These are phyloP conservation scores for Exserohilum rostratum DNA, from an alignment of 2,329 filamentous ascomycete genomes.

Conservation along the genomic window DNA sequence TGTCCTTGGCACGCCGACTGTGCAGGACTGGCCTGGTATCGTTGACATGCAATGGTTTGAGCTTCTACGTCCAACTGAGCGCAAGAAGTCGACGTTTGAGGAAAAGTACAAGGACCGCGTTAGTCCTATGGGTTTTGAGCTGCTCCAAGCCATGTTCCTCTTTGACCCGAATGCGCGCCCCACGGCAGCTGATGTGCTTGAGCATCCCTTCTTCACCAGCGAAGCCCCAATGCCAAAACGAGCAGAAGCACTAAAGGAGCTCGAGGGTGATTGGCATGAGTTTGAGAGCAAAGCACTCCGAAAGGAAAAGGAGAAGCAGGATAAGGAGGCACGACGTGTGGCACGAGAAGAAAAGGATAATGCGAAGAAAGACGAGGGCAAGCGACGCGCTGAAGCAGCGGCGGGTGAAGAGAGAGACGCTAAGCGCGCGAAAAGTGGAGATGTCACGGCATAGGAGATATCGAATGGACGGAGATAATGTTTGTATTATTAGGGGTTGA, in stretches of 20 bases:
- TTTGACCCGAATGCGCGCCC: constrained; percentile 88
- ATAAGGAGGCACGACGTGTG: constrained; percentile 59
- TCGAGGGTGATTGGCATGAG: constrained; percentile 97
- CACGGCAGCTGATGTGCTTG: constrained; percentile 79
- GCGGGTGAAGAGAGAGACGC: constrained; percentile 39
- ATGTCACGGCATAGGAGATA: constrained; percentile 15
- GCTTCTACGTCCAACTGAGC: constrained; percentile 78
- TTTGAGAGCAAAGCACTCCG: constrained; percentile 95
- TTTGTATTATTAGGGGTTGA: constrained; percentile 2
- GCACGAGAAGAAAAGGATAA: constrained; percentile 37
- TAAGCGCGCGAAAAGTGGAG: constrained; percentile 41
- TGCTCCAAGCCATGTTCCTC: constrained; percentile 82
- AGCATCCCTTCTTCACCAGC: constrained; percentile 84
- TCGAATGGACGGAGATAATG: neutral
- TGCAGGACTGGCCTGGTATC: constrained; percentile 83
- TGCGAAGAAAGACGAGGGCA: constrained; percentile 40
- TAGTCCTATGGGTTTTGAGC: constrained; percentile 79
- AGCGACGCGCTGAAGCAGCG: constrained; percentile 39
- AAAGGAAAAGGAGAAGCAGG: constrained; percentile 79
- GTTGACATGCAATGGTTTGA: constrained; percentile 98
- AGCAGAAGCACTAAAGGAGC: constrained; percentile 78
- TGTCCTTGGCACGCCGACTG: constrained; percentile 84
- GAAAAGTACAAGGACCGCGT: constrained; percentile 81
- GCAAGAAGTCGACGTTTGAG: constrained; percentile 75
- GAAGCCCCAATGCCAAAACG: constrained; percentile 81